Conservation (phyloP, 495 filamentous ascomycete genomes). For the Daldinia caldariorum region DNA sequence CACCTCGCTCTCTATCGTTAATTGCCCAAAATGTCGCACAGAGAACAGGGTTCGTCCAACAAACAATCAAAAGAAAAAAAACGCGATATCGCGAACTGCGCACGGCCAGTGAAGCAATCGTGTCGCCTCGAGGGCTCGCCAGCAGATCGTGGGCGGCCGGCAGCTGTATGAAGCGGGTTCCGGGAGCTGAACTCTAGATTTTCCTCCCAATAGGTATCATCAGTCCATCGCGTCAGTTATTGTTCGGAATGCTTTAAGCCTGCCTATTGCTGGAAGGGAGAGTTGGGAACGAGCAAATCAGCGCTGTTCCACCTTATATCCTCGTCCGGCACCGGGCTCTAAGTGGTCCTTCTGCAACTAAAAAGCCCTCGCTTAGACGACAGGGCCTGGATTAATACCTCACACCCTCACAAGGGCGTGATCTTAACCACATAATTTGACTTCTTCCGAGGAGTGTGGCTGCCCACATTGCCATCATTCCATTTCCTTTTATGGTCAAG, state of each 20-base stretch:
- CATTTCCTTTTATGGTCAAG: constrained; percentile 35
- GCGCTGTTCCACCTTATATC: constrained; percentile 42
- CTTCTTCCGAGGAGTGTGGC: constrained; percentile 37
- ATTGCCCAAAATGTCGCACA: constrained; percentile 32
- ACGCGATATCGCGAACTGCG: constrained; percentile 24
- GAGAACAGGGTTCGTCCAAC: constrained; percentile 31
- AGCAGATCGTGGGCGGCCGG: constrained; percentile 10
- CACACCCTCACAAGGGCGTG: constrained; percentile 46
- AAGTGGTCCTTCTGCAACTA: constrained; percentile 45
- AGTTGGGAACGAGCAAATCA: constrained; percentile 34
- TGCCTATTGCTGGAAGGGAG: constrained; percentile 33
- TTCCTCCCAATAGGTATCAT: constrained; percentile 25
- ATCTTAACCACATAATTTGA: constrained; percentile 41
- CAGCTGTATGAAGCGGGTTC: constrained; percentile 29
- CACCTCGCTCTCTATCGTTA: constrained; percentile 12
- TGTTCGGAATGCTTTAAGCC: constrained; percentile 22
- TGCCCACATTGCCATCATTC: constrained; percentile 38
- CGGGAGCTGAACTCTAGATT: constrained; percentile 31
- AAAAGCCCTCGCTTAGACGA: constrained; percentile 44
- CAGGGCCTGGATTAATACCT: constrained; percentile 46
- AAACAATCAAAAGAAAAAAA: constrained; percentile 17
- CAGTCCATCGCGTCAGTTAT: constrained; percentile 41
- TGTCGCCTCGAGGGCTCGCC: constrained; percentile 19
- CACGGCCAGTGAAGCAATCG: constrained; percentile 24
- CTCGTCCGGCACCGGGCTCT: constrained; percentile 37